These are phyloP conservation scores for Hanseniaspora opuntiae DNA, from an alignment of 805 yeast species.

Conservation along the genomic window DNA sequence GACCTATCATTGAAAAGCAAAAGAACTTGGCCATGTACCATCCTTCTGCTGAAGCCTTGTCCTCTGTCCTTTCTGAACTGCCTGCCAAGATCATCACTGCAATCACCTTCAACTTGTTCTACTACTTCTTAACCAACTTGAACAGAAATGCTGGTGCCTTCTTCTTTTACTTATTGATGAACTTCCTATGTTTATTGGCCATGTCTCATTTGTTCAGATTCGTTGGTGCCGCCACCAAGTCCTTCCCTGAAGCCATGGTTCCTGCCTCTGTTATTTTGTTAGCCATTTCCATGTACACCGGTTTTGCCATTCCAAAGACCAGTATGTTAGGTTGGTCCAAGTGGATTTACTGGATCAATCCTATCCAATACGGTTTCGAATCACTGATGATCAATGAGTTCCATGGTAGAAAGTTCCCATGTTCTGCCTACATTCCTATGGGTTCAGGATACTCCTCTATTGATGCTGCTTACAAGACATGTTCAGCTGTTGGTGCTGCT, in stretches of 20 bases:
- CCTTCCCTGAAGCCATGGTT: slow-evolving; percentile 43
- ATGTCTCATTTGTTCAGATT: slow-evolving; percentile 46
- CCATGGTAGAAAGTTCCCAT: slow-evolving; percentile 32
- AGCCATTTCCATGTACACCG: slow-evolving; percentile 39
- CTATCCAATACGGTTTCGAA: slow-evolving; percentile 46
- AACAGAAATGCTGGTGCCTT: slow-evolving; percentile 40
- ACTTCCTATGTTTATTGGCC: slow-evolving; percentile 31
- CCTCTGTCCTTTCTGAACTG: slow-evolving; percentile 38
- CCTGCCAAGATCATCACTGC: slow-evolving; percentile 37
- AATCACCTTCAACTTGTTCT: slow-evolving; percentile 35
- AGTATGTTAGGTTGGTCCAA: slow-evolving; percentile 51
- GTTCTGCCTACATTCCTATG: slow-evolving; percentile 38
- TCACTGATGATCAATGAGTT: slow-evolving; percentile 48
- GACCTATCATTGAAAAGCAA: slow-evolving; percentile 48
- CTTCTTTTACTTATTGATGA: slow-evolving; percentile 38
- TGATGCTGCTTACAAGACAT: slow-evolving; percentile 31
- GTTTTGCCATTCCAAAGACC: slow-evolving; percentile 45
- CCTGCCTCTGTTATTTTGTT: slow-evolving; percentile 41
- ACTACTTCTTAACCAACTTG: slow-evolving; percentile 42
- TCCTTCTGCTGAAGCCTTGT: slow-evolving; percentile 47
- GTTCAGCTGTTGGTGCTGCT: slow-evolving; percentile 43
- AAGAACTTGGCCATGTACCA: slow-evolving; percentile 43
- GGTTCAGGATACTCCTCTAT: slow-evolving; percentile 31
- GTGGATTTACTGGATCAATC: slow-evolving; percentile 51
- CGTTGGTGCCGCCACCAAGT: slow-evolving; percentile 36